Evolutionary conservation across 164 flowering plant species (phyloP).

Genomic region (Umbilicus rupestris): DNA sequence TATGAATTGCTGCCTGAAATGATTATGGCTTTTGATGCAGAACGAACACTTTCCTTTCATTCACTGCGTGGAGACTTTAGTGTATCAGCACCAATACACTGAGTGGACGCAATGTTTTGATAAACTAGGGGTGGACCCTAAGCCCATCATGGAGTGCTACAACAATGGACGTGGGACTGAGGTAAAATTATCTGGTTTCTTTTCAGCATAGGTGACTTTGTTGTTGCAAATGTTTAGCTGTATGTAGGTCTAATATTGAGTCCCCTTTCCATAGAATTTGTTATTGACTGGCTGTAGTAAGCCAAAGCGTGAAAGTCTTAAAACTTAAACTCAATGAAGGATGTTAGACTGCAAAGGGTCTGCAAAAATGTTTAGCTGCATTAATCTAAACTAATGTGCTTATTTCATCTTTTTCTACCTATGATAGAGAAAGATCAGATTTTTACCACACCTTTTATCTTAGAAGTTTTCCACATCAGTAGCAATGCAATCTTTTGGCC

Average conservation of each 20-base stretch:
- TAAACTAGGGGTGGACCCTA: constrained; percentile 42
- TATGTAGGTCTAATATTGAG: neutral
- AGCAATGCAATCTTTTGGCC: no score
- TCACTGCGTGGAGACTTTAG: constrained; percentile 60
- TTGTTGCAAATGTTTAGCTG: neutral
- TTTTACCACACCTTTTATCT: no score
- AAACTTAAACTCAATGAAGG: no score
- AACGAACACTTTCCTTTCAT: constrained; percentile 59
- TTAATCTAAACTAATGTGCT: no score
- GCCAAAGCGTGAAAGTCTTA: neutral
- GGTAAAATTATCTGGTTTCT: constrained; percentile 27
- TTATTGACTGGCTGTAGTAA: neutral
- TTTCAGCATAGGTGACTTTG: neutral
- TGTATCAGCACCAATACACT: constrained; percentile 29
- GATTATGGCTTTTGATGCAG: constrained; percentile 40
- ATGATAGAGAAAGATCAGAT: no score
- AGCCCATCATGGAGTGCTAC: constrained; percentile 50
- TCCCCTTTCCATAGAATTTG: no score
- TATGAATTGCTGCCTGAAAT: neutral
- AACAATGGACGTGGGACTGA: constrained; percentile 38
- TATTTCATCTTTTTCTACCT: no score
- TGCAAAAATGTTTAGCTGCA: no score
- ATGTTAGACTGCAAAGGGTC: no score
- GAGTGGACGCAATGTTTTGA: constrained; percentile 72
- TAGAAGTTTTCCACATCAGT: no score